These are phyloP conservation scores for Mimosa pudica DNA, from an alignment of 306 rosid genomes.

Conservation along the genomic window DNA sequence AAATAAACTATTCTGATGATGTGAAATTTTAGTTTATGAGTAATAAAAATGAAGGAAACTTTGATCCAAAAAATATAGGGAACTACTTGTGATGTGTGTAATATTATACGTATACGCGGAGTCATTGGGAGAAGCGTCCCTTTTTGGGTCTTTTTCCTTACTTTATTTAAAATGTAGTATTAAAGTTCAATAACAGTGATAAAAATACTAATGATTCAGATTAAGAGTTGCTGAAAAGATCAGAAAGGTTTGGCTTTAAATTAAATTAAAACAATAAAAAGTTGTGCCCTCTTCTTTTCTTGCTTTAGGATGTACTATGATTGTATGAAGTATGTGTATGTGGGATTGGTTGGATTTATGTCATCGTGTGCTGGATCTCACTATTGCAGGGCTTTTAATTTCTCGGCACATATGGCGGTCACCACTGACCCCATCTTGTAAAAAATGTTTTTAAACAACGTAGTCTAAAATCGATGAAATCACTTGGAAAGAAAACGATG, in stretches of 20 bases:
- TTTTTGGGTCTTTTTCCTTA: not conserved
- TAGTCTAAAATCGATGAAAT: too few relatives aligned
- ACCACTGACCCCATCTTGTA: not conserved
- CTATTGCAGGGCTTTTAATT: not conserved
- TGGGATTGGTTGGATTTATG: not conserved
- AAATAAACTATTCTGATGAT: not conserved
- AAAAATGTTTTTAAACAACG: too few relatives aligned
- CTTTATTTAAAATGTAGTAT: not conserved
- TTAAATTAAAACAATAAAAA: not conserved
- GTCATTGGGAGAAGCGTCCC: not conserved
- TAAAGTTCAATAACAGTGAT: not conserved
- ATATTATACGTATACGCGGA: not conserved
- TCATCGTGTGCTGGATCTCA: not conserved
- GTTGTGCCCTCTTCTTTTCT: not conserved
- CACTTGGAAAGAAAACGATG: too few relatives aligned
- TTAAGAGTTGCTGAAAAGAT: not conserved
- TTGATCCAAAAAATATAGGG: not conserved
- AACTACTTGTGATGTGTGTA: not conserved
- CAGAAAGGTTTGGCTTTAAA: not conserved
- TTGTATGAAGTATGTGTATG: not conserved
- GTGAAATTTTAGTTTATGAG: not conserved
- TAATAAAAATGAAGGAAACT: not conserved
- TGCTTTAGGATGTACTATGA: not conserved
- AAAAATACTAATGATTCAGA: not conserved
- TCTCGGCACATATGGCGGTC: not conserved